Base-by-base conservation (phyloP, 768 basidiomycete species). In the Tulasnella sp. region DNA sequence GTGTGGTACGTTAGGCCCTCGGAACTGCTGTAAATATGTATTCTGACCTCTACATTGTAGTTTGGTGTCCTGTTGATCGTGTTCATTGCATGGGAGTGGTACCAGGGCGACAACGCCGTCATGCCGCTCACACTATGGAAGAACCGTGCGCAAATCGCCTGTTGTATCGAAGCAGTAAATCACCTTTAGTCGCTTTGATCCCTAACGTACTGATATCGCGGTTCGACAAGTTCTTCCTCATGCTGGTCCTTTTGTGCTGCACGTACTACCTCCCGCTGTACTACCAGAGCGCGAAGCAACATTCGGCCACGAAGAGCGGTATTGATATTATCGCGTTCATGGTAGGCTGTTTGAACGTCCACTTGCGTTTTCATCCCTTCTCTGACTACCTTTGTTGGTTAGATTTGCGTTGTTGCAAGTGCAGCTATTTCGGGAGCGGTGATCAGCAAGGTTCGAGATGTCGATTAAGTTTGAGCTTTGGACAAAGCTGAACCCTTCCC, bases 271-370 rank as follows among this genome's bases (percentile, higher is more conserved):
- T 70, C 0, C 69, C 68, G 7, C 61, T 69, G 7, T 68, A 63
- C 63, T 67, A 66, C 49, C 65, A 69, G 60, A 61, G 63, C n/a
- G 60, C 58, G 25, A 62, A 63, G 50, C 63, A 60, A 35, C 69
- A 66, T 46, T 60, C 67, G 0, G 67, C 71, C 4, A 65, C 67
- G 32, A 62, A 69, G 57, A 64, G 65, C 4, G 70, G 69, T 39
- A 67, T 71, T 45, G 68, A 70, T 58, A 69, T 71, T 58, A 63
- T 72, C 37, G 65, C 68, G 2, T 69, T 67, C 63, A 67, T 70
- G 65, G 42, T 34, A 40, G 23, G 52, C 32, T 40, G 9, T 54
- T n/a, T 4, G 4, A n/a, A 21, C n/a, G 5, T 12, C 14, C 8
- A 11, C 3, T 39, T n/a, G n/a, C n/a, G n/a, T n/a, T n/a, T 25